Base-by-base conservation (phyloP, 140 eudicot species). In the Oenanthe javanica region DNA sequence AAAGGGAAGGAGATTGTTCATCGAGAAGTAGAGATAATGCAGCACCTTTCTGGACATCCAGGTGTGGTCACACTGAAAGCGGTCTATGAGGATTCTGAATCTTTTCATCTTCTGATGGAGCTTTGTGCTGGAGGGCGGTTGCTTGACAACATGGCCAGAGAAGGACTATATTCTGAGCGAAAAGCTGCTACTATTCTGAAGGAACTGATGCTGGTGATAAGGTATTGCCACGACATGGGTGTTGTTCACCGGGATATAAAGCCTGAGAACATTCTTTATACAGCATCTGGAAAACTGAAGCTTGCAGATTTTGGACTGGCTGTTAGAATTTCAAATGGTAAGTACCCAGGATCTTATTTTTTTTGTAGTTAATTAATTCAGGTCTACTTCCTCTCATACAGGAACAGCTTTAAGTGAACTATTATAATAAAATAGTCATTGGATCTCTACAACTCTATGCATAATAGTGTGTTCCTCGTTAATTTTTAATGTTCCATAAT, bases 161-260 rank as follows among this genome's bases (percentile, higher is more conserved):
- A 86, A 13, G 90, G 96, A 54, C 81, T 40, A 81, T 87, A 82
- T 85, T 82, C 93, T 9, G 96, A 92, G 86, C 90, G 79, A 19
- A 86, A 79, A 61, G 92, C 96, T 69, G 96, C 97, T 84, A 82
- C 83, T 50, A 66, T 92, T 21, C 57, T 89, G 48, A 92, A 86
- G 84, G 97, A 90, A 15, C 48, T 93, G 81, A 89, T 93, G 91
- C 45, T 87, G 89, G 94, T 90, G 55, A 86, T 93, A 64, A 85
- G 85, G 45, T 93, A 89, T 78, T 90, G 96, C 84, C 97, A 93
- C 81, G 96, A 93, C 49, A 93, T 93, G 97, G 97, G 96, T 21
- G 97, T 90, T 49, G 91, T 92, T 78, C 97, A 92, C 72, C 86
- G 96, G 66, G 97, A 93, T 57, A 79, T 90, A 63, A 90, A 93